phyloP scores from a whole-genome alignment of 345 rosid species.

The Turnera subulata region DNA sequence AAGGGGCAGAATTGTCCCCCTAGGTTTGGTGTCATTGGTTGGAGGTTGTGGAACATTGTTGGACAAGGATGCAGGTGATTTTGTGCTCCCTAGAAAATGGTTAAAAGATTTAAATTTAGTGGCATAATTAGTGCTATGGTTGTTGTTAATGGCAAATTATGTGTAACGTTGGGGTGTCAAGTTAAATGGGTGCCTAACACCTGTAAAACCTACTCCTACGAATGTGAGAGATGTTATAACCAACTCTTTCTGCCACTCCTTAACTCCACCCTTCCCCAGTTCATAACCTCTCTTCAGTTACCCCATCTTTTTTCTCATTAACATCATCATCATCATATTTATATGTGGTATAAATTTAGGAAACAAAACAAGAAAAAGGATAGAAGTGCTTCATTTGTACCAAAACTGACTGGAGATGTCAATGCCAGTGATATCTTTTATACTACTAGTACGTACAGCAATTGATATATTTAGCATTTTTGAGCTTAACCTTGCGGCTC shows the following conservation, averaged over 20 bases:
- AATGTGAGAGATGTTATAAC: slow-evolving; percentile 35
- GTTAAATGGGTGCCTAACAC: slow-evolving; percentile 21
- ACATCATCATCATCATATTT: too few relatives aligned
- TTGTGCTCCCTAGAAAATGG: not conserved
- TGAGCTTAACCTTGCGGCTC: too few relatives aligned
- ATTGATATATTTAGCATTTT: too few relatives aligned
- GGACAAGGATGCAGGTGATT: not conserved
- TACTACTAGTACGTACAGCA: too few relatives aligned
- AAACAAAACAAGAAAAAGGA: too few relatives aligned
- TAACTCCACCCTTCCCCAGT: too few relatives aligned
- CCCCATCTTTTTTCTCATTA: not conserved
- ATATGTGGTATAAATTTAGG: too few relatives aligned
- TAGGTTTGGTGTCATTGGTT: not conserved
- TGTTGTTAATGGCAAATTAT: slow-evolving; percentile 7
- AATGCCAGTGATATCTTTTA: too few relatives aligned
- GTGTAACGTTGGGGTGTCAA: slow-evolving; percentile 23
- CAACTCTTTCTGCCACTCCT: slow-evolving; percentile 9
- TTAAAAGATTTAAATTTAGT: not conserved
- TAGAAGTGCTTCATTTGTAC: too few relatives aligned
- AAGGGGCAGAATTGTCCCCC: not conserved
- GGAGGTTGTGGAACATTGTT: not conserved
- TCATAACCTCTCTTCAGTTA: not conserved
- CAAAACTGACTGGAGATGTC: too few relatives aligned
- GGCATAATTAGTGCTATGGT: not conserved
- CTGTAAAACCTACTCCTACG: slow-evolving; percentile 12